Conservation (phyloP, 257 asterid genomes). For the Henckelia pumila region DNA sequence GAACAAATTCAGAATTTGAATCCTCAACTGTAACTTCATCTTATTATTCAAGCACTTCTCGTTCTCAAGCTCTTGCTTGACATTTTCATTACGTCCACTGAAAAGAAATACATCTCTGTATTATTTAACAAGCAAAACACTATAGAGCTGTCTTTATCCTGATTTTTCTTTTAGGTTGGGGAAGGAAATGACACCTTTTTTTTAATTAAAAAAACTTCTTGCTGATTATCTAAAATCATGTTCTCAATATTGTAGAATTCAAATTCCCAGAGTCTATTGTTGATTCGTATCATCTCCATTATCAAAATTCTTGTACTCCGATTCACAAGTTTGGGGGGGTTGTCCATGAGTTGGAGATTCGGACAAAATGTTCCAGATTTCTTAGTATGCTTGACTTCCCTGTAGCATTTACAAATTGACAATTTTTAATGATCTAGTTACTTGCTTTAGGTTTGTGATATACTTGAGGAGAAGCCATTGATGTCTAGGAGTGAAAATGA, state of each 20-base stretch:
- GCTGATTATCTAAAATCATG: conserved; percentile 18
- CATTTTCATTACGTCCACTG: conserved; percentile 32
- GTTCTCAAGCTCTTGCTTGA: conserved; percentile 55
- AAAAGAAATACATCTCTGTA: conserved; percentile 7
- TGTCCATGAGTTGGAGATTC: conserved; percentile 5
- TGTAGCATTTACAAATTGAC: not conserved
- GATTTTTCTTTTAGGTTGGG: conserved; percentile 42
- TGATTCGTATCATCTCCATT: conserved; percentile 7
- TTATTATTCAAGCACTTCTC: conserved; percentile 63
- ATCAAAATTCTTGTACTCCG: not conserved
- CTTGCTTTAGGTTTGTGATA: conserved; percentile 63
- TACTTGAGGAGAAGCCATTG: conserved; percentile 81
- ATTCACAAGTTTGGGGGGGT: not conserved
- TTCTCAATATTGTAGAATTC: conserved; percentile 64
- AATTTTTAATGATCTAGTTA: conserved; percentile 27
- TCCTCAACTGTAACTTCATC: conserved; percentile 61
- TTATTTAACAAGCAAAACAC: conserved; percentile 10
- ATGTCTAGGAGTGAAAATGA: conserved; percentile 47
- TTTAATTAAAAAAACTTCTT: conserved; percentile 13
- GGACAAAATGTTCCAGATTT: conserved; percentile 10
- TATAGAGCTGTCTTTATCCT: conserved; percentile 11
- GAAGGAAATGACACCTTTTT: conserved; percentile 14
- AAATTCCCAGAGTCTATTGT: conserved; percentile 79
- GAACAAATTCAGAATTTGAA: conserved; percentile 81
- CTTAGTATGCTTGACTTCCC: not conserved